These are phyloP conservation scores for Hanseniaspora mollemarum DNA, from an alignment of 805 yeast genomes.

Conservation along the genomic window DNA sequence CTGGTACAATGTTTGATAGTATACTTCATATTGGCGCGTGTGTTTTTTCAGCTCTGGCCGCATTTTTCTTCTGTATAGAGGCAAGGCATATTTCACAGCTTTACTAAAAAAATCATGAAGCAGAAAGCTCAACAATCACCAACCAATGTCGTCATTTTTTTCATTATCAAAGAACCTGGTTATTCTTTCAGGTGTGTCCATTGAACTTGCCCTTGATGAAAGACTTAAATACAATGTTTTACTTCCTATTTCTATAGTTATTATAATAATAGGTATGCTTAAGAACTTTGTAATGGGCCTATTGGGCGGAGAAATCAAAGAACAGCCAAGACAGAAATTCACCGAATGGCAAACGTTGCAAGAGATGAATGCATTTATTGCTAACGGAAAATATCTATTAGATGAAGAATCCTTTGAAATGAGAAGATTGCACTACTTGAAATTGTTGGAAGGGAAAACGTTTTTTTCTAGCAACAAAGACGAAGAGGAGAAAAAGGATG, in stretches of 20 bases:
- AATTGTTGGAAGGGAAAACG: conserved; percentile 41
- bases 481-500: conserved; percentile 27
- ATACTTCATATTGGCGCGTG: too few species aligned
- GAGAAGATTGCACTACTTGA: conserved; percentile 41
- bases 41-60: not conserved
- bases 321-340: conserved; percentile 39
- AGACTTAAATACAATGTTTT: conserved; percentile 79
- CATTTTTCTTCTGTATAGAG: not conserved
- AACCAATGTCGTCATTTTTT: conserved; percentile 6
- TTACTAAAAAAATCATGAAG: too few species aligned
- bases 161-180: conserved; percentile 13
- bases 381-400: conserved; percentile 43
- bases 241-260: conserved; percentile 75
- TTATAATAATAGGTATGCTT: conserved; percentile 76
- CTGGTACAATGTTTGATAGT: too few species aligned
- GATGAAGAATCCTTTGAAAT: conserved; percentile 38
- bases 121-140: not conserved
- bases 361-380: conserved; percentile 47
- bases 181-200: conserved; percentile 28
- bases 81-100: too few species aligned
- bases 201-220: conserved; percentile 65
- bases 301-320: conserved; percentile 47
- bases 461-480: conserved; percentile 38
- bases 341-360: conserved; percentile 55
- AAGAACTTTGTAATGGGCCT: conserved; percentile 57